phyloP scores from a whole-genome alignment of 164 flowering plant species.

The grape (Vitis vinifera) region ASM3070453v1 NC_081810.1:21306001-21306500 shows the following conservation, averaged over 20 bases:
- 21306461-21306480: not conserved
- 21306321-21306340: too few relatives aligned
- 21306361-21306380: too few relatives aligned
- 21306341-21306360: too few relatives aligned
- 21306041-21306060: slow-evolving; percentile 64
- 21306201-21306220: slow-evolving; percentile 52
- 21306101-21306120: slow-evolving; percentile 40
- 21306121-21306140: slow-evolving; percentile 32
- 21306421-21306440: slow-evolving; percentile 7
- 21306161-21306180: slow-evolving; percentile 53
- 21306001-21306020: slow-evolving; percentile 50
- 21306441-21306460: slow-evolving; percentile 1
- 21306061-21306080: slow-evolving; percentile 48
- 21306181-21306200: slow-evolving; percentile 56
- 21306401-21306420: not conserved
- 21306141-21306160: slow-evolving; percentile 31
- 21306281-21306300: slow-evolving; percentile 29
- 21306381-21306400: not conserved
- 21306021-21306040: slow-evolving; percentile 63
- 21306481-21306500: not conserved
- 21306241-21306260: slow-evolving; percentile 38
- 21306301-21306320: too few relatives aligned
- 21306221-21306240: slow-evolving; percentile 44
- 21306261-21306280: slow-evolving; percentile 36
- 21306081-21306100: slow-evolving; percentile 51